Evolutionary conservation across 2,329 filamentous ascomycete genomes (phyloP).

Genomic region (Monosporascus cannonballus): DNA sequence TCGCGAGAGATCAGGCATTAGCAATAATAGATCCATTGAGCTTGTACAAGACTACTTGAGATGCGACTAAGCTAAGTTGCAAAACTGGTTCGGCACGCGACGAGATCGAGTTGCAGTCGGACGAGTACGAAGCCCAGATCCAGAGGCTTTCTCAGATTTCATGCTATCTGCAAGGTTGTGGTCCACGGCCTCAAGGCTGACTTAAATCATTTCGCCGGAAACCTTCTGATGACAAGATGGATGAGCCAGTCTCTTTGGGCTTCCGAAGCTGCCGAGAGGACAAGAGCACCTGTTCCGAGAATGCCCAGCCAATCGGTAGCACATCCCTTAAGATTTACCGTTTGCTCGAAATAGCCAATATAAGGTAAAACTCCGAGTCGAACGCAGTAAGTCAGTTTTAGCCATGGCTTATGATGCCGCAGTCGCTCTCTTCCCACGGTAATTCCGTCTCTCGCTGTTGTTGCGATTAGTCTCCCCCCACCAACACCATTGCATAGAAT

Average conservation of each 20-base stretch:
- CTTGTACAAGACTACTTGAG: background rate
- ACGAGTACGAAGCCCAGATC: background rate
- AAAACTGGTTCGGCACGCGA: background rate
- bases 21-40: background rate
- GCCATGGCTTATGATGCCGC: background rate
- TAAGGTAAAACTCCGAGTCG: background rate
- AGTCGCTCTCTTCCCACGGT: background rate
- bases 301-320: background rate
- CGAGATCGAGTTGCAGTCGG: background rate
- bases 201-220: background rate
- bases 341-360: background rate
- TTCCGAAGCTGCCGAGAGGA: background rate
- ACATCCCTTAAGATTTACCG: background rate
- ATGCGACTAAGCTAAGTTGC: background rate
- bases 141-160: background rate
- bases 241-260: background rate
- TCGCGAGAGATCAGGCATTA: background rate
- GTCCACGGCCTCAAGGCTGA: background rate
- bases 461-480: slow-evolving; percentile 1
- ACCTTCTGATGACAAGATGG: background rate
- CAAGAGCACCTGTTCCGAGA: background rate
- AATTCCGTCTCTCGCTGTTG: background rate
- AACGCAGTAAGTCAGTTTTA: background rate
- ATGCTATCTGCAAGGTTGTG: background rate
- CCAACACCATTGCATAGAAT: slow-evolving; percentile 21